Percentiles rank a stretch among this genome's conserved stretches.
These are phyloP conservation scores for Pythium coloratum DNA, from an alignment of 352 stramenopile species.

Conservation along the genomic window DNA sequence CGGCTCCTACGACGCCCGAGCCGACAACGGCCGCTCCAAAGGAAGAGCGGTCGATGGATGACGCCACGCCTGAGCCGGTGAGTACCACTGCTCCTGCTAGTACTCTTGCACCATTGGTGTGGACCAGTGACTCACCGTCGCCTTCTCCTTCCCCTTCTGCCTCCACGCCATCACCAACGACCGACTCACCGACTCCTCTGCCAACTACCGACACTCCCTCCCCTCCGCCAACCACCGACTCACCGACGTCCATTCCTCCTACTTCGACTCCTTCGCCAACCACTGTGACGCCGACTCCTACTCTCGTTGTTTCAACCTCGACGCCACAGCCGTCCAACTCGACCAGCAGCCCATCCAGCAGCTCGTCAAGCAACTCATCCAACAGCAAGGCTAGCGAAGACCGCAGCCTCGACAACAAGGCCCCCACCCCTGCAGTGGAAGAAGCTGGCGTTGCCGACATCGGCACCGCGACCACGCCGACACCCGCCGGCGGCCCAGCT, in stretches of 20 bases:
- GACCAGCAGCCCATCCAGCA: neutral
- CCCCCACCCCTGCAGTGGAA: neutral
- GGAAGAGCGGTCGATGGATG: slow-evolving; percentile 1
- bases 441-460: neutral
- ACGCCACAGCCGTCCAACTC: neutral
- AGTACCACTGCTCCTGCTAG: slow-evolving; percentile 12
- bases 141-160: slow-evolving; percentile 14
- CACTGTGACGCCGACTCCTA: neutral
- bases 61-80: slow-evolving; percentile 13
- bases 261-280: neutral
- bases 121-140: slow-evolving; percentile 16
- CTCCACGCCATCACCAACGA: neutral
- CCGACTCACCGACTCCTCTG: neutral
- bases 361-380: neutral
- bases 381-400: slow-evolving; percentile 9
- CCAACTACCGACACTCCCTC: neutral
- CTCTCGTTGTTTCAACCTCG: neutral
- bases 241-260: slow-evolving; percentile 6
- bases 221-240: slow-evolving; percentile 3
- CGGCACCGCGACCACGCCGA: neutral
- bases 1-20: neutral
- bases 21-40: slow-evolving; percentile 2
- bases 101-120: neutral
- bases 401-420: slow-evolving; percentile 10
- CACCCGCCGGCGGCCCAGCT: neutral